Evolutionary conservation across 1,284 basidiomycete species (phyloP), one percentile per base, ranked within the genome.

Genomic region (Porodaedalea pini): DNA sequence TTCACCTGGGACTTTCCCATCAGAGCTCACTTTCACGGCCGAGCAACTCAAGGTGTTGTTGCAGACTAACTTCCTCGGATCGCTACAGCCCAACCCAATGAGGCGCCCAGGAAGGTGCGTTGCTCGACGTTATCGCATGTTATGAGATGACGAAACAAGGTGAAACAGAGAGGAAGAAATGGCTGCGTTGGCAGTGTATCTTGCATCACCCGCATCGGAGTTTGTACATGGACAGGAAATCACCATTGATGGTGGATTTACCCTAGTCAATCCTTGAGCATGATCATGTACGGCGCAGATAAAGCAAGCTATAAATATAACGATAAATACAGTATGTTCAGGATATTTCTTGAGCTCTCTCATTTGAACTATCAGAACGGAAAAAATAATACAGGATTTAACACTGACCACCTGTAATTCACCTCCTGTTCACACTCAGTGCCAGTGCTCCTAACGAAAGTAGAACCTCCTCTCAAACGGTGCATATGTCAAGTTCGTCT

Each of bases 161-260:
- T 8, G 4, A 4, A 2, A 23, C 31, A 70, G 69, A 21, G 67
- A 66, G 34, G 58, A 64, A 29, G 70, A 72, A 56, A 69, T 72
- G 44, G 68, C 61, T 1, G 62, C 61, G 10, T 55, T 63, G 23
- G 69, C 64, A 2, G 39, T 70, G 32, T 69, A 66, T 51, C 54
- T 71, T 13, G 69, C 66, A 2, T 69, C 68, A 3, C 53, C 63
- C 15, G 66, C 63, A 23, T 67, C 67, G 21, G 63, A 57, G 17
- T 71, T 67, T 48, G 66, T 64, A 23, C 70, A 66, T 48, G 71
- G 71, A 13, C 65, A 67, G 31, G 62, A 65, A 11, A 51, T 71
- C 7, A 53, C 62, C 13, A 58, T 70, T 5, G 70, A 72, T 57
- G 70, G 70, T 11, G 69, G 69, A 4, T 65, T 60, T 31, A 45